Evolutionary conservation across 352 stramenopile genomes (phyloP).

Genomic region (Phytophthora multivora): DNA sequence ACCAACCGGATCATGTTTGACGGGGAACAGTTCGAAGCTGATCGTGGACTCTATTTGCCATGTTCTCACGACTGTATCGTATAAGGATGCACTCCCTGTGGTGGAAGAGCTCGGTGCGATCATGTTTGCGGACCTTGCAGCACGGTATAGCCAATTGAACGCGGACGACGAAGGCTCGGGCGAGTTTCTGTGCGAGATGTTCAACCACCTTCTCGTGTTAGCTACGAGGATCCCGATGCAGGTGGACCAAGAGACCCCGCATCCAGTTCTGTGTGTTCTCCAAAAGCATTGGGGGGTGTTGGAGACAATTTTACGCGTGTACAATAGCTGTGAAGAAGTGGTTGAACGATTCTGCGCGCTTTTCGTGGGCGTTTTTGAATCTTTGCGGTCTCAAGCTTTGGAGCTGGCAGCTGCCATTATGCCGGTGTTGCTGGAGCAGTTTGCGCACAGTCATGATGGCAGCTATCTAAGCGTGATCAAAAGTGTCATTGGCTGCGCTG

Average conservation of each 20-base stretch:
- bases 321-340: slow-evolving; percentile 59
- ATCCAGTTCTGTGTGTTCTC: slow-evolving; percentile 61
- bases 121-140: slow-evolving; percentile 70
- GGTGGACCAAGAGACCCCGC: slow-evolving; percentile 63
- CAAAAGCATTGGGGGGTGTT: slow-evolving; percentile 65
- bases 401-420: slow-evolving; percentile 68
- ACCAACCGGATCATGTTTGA: slow-evolving; percentile 31
- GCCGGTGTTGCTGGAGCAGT: slow-evolving; percentile 65
- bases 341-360: slow-evolving; percentile 60
- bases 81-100: slow-evolving; percentile 64
- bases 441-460: slow-evolving; percentile 58
- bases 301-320: slow-evolving; percentile 56
- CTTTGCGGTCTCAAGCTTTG: slow-evolving; percentile 62
- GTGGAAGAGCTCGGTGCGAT: slow-evolving; percentile 65
- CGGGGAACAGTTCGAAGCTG: slow-evolving; percentile 52
- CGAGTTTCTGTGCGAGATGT: slow-evolving; percentile 63
- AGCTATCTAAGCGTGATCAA: slow-evolving; percentile 75
- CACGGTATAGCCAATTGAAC: slow-evolving; percentile 48
- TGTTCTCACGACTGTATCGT: slow-evolving; percentile 64
- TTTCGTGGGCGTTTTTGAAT: slow-evolving; percentile 64
- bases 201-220: slow-evolving; percentile 65
- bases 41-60: slow-evolving; percentile 77
- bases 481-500: slow-evolving; percentile 65
- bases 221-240: slow-evolving; percentile 60
- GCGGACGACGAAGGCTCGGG: slow-evolving; percentile 51